Evolutionary conservation across 306 rosid genomes (phyloP), one percentile per base, ranked within the genome.

Genomic region (Acacia crassicarpa): DNA sequence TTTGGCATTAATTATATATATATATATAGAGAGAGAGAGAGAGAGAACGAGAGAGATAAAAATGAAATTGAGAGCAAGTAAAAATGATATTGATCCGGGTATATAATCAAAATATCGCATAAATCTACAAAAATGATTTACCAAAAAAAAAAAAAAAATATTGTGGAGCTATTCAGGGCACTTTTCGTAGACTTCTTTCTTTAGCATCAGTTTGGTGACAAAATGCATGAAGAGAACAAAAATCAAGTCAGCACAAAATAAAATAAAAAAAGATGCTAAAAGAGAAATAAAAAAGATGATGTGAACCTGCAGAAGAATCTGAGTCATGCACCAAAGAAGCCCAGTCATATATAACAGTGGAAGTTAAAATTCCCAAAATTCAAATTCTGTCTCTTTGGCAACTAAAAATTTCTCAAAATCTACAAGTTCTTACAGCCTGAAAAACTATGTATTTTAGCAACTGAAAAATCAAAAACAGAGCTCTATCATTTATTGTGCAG

Each of bases 301-400:
- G 61, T 3, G 73, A 84, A 95, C 99, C 90, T 95, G 99, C 78
- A 95, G 84, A 89, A 95, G 99, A 76, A 95, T 33, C 5, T 95
- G 98, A 73, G 99, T 93, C 97, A 95, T 95, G 74, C 91, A 93
- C 99, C 98, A 93, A 35, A 98, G 94, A 78, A 95, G 93, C 72
- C 99, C 99, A 15, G 99, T 30, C 32, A 30, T 30, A 95, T 98
- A 95, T 95, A 75, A 95, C 99, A 87, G 98, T 92, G 82, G 98
- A 82, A 95, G 93, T 80, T 86, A 58, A 72, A 93, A 93, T 51
- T 98, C 99, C 91, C 86, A 89, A 72, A 95, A 75, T 82, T 95
- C 91, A 84, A 93, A 92, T 81, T 95, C 99, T 33, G 97, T 91
- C 82, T 89, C 98, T 83, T 93, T 93, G n/a, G 97, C 85, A 82